These are phyloP conservation scores for Cladosporium phlei DNA, from an alignment of 2,329 filamentous ascomycete genomes.

Conservation along the genomic window DNA sequence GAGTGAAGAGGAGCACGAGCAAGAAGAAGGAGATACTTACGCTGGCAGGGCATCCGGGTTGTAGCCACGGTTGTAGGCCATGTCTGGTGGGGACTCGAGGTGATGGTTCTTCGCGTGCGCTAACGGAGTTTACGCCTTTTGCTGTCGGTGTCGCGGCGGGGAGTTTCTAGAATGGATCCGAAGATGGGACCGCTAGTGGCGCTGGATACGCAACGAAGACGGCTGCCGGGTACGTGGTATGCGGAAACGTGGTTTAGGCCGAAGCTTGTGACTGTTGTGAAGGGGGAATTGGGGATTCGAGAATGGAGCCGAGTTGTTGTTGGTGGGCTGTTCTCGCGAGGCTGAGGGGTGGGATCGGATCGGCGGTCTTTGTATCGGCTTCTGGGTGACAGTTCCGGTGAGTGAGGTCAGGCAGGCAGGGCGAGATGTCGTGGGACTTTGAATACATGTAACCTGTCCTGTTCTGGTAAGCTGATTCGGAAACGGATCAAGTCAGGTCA, in stretches of 20 bases:
- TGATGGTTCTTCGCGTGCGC: conserved; percentile 11
- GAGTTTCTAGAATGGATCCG: background rate
- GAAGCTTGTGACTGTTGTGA: background rate
- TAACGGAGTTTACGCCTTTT: background rate
- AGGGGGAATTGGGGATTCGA: background rate
- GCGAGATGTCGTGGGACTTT: too few species aligned
- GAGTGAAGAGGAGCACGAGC: conserved; percentile 8
- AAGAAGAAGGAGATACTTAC: conserved; percentile 48
- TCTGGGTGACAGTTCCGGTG: too few species aligned
- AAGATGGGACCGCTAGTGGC: background rate
- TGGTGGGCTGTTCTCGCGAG: background rate
- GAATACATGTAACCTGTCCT: too few species aligned
- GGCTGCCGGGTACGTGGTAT: background rate
- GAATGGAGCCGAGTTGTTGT: background rate
- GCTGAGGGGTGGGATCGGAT: background rate
- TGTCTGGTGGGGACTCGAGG: conserved; percentile 34
- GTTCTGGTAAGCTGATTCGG: too few species aligned
- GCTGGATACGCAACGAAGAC: conserved; percentile 12
- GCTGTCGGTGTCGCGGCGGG: background rate
- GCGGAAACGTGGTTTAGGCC: background rate
- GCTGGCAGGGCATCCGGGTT: conserved; percentile 93
- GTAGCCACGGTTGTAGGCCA: conserved; percentile 92
- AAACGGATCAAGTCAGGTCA: too few species aligned
- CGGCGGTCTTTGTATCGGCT: conserved; percentile 3
- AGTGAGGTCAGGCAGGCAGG: too few species aligned